Base-by-base conservation (phyloP, 2,329 filamentous ascomycete species). In the Colletotrichum filicis region DNA sequence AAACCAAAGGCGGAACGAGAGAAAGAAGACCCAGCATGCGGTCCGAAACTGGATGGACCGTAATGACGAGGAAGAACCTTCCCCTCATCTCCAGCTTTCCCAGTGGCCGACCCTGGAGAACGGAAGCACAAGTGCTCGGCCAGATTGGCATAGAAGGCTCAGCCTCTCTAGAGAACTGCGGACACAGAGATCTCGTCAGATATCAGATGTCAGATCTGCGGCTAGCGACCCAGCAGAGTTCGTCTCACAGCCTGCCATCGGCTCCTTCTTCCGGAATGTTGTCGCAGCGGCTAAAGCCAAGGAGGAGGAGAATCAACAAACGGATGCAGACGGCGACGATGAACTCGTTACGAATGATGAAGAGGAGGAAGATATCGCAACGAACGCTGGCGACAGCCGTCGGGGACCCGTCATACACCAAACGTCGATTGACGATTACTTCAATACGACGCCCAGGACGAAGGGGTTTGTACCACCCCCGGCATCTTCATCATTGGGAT, bases 21-120 rank as follows among this genome's bases (percentile, higher is more conserved):
- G 92, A 74, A 89, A 90, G 49, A 93, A 95, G 80, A 94, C 93
- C 1, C 93, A 93, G 75, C 95, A 92, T 72, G 94, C 94, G 0
- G 95, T 98, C 64, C 92, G 93, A 32, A 92, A 94, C 76, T 98
- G 95, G 95, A 98, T 98, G 94, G 94, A 95, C 57, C 89, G 89
- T 75, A 87, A 91, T 71, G 89, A 91, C 22, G 91, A 84, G 68
- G 85, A 83, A 53, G 86, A 81, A 35, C 82, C 81, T 73, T 85
- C 84, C 2, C 81, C 85, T 24, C 82, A 83, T 5, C 42, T 49
- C 19, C 42, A 49, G 19, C 80, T 85, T 26, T 81, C 83, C 5
- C 85, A 88, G 74, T 90, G 87, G 83, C 86, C 83, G 67, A 87
- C 83, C 56, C 82, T 87, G 75, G 86, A 49, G 19, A 49, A 88